Percentiles rank a stretch among this genome's conserved stretches.
These are phyloP conservation scores for Neohortaea acidophila DNA, from an alignment of 495 filamentous ascomycete genomes.

Conservation along the genomic window DNA sequence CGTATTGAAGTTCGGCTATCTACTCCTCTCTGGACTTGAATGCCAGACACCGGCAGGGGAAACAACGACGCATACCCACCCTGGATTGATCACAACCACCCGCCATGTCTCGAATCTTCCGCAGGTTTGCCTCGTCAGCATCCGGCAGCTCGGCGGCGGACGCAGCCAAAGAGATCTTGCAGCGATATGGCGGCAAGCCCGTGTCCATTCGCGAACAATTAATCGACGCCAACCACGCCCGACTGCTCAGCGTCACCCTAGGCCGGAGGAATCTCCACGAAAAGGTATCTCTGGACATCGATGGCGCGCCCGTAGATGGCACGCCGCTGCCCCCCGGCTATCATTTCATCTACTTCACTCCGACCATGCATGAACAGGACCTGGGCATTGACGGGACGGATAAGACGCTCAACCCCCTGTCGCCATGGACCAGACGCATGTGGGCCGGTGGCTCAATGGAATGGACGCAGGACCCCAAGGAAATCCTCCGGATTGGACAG, in stretches of 20 bases:
- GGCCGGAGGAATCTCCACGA: conserved; percentile 1
- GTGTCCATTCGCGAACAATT: conserved; percentile 1
- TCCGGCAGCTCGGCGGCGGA: not conserved
- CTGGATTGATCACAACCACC: no score
- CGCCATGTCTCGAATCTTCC: conserved; percentile 1
- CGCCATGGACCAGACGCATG: conserved; percentile 1
- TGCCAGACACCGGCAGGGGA: no score
- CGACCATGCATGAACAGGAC: not conserved
- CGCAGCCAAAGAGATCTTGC: not conserved
- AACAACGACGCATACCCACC: no score
- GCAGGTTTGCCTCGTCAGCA: not conserved
- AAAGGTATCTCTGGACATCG: not conserved
- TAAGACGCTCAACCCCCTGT: conserved; percentile 1
- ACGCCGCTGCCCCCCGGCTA: conserved; percentile 1
- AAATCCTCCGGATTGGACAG: not conserved
- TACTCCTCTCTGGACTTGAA: no score
- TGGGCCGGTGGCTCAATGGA: not conserved
- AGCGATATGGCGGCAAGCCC: not conserved
- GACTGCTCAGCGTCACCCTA: not conserved
- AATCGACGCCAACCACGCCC: conserved; percentile 2
- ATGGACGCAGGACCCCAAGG: not conserved
- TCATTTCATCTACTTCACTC: conserved; percentile 1
- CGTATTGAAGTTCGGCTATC: no score
- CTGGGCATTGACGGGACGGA: conserved; percentile 1
- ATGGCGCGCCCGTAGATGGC: not conserved